These are phyloP conservation scores for Emmonsiellopsis sp. DNA, from an alignment of 2,329 filamentous ascomycete species.

Conservation along the genomic window DNA sequence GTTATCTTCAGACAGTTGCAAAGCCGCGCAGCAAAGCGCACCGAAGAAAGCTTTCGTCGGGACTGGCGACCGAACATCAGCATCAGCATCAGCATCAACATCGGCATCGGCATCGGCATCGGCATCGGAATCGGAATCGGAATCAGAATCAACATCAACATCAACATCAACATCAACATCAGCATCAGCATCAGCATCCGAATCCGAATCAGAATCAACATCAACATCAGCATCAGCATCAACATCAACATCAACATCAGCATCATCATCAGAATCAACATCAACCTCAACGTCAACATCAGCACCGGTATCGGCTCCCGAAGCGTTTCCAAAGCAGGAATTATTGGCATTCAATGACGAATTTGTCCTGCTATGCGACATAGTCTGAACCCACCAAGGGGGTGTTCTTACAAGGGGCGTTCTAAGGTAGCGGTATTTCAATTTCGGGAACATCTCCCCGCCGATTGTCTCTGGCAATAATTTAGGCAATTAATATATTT, in stretches of 20 bases:
- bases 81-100: not conserved
- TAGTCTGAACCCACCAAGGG: not conserved
- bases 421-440: too few species aligned
- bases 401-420: too few species aligned
- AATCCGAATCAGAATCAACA: too few species aligned
- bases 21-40: not conserved
- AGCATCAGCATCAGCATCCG: too few species aligned
- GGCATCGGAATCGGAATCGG: not conserved
- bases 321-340: not conserved
- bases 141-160: not conserved
- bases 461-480: too few species aligned
- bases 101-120: not conserved
- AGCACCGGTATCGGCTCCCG: not conserved
- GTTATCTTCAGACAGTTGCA: not conserved
- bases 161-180: not conserved
- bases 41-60: not conserved
- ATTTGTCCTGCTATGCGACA: conserved; percentile 15
- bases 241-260: not conserved
- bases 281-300: not conserved
- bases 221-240: not conserved
- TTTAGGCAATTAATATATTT: too few species aligned
- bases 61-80: not conserved
- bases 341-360: conserved; percentile 14
- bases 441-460: too few species aligned
- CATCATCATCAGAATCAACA: too few species aligned